phyloP scores from a whole-genome alignment of 1,284 basidiomycete species.

The Tylopilus sp. region DNA sequence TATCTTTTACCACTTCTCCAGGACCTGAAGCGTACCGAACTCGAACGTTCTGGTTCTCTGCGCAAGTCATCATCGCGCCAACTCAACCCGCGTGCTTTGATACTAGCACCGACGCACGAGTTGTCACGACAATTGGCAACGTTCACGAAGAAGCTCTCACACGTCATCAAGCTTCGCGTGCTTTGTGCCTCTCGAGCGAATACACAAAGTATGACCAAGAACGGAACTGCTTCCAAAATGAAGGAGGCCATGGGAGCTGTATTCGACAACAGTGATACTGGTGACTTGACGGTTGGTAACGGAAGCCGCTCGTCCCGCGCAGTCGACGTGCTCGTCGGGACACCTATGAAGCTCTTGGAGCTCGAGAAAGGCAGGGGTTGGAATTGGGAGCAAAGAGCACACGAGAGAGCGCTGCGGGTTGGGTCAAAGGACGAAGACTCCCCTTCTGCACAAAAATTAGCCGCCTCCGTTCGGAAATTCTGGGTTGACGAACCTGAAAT shows the following conservation, averaged over 20 bases:
- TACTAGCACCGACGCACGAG: slow-evolving; percentile 87
- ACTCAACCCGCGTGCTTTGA: slow-evolving; percentile 67
- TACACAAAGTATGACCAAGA: slow-evolving; percentile 35
- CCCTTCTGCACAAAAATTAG: background rate
- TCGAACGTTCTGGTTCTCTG: slow-evolving; percentile 12
- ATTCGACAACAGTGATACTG: slow-evolving; percentile 19
- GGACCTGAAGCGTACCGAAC: slow-evolving; percentile 63
- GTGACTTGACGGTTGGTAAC: slow-evolving; percentile 17
- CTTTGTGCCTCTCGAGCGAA: slow-evolving; percentile 68
- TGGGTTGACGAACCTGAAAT: slow-evolving; percentile 49
- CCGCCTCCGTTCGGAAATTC: slow-evolving; percentile 25
- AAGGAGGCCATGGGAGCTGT: slow-evolving; percentile 26
- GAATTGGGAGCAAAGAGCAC: slow-evolving; percentile 46
- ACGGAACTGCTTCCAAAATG: slow-evolving; percentile 50
- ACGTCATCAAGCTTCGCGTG: slow-evolving; percentile 72
- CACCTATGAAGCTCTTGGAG: slow-evolving; percentile 72
- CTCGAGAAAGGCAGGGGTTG: slow-evolving; percentile 65
- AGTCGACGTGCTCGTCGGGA: slow-evolving; percentile 75
- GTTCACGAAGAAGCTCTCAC: slow-evolving; percentile 72
- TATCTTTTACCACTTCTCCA: slow-evolving; percentile 83
- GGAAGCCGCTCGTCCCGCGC: slow-evolving; percentile 29
- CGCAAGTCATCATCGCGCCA: slow-evolving; percentile 16
- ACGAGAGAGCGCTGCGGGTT: slow-evolving; percentile 24
- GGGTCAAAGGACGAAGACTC: slow-evolving; percentile 22
- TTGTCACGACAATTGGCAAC: slow-evolving; percentile 72